Conservation (phyloP, 805 yeast species). For the Citeromyces matritensis region DNA sequence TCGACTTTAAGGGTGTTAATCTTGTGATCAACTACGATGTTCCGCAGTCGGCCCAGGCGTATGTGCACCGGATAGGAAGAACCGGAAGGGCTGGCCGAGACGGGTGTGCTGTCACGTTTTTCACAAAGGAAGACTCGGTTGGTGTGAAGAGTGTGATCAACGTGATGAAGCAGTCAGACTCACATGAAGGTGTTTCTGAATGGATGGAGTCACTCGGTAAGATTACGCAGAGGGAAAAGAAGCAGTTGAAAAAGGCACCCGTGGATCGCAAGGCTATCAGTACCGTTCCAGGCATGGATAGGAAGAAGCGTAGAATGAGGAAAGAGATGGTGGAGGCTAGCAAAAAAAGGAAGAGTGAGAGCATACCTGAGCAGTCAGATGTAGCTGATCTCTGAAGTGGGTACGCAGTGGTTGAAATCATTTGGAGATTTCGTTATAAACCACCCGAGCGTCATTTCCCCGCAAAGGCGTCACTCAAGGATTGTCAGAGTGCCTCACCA, state of each 20-base stretch:
- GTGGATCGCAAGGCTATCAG: constrained; percentile 61
- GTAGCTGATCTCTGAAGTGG: not conserved
- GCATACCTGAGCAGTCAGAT: not conserved
- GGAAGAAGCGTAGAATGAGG: constrained; percentile 45
- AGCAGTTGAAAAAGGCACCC: constrained; percentile 38
- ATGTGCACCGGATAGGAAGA: constrained; percentile 96
- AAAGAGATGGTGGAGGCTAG: constrained; percentile 66
- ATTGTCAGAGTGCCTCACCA: too few relatives aligned
- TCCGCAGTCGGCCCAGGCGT: constrained; percentile 85
- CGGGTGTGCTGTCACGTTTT: constrained; percentile 85
- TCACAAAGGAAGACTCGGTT: constrained; percentile 75
- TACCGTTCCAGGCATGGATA: constrained; percentile 64
- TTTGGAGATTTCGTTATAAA: too few relatives aligned
- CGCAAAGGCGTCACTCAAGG: too few relatives aligned
- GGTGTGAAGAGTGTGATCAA: constrained; percentile 75
- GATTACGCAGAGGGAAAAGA: constrained; percentile 47
- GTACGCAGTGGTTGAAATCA: too few relatives aligned
- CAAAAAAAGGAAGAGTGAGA: constrained; percentile 34
- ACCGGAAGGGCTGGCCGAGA: constrained; percentile 89
- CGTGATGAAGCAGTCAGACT: constrained; percentile 91
- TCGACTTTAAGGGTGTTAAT: constrained; percentile 92
- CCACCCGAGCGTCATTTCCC: too few relatives aligned
- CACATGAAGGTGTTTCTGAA: constrained; percentile 39
- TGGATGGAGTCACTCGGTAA: constrained; percentile 76
- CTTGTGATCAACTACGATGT: constrained; percentile 93